phyloP scores from a whole-genome alignment of 768 basidiomycete genomes.

The Neoboletus brunneissimus region DNA sequence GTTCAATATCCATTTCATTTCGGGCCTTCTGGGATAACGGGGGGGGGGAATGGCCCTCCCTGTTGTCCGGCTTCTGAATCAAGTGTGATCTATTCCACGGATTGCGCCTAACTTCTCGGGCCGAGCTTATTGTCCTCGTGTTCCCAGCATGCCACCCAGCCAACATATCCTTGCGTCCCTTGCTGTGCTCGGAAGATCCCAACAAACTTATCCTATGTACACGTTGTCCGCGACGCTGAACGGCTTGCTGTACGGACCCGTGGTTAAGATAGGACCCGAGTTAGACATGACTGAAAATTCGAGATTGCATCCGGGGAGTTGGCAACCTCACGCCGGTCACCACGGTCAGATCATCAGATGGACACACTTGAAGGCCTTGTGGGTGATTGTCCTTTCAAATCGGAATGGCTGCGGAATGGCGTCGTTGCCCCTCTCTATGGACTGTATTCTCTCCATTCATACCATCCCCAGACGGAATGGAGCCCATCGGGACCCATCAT shows the following conservation, averaged over 20 bases:
- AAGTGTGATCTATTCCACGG: background rate
- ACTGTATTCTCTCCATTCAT: background rate
- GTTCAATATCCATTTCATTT: conserved; percentile 25
- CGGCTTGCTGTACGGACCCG: conserved; percentile 4
- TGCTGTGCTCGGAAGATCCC: conserved; percentile 9
- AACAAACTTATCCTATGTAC: background rate
- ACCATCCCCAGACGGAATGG: background rate
- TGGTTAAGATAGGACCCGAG: background rate
- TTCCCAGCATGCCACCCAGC: conserved; percentile 14
- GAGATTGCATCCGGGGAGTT: background rate
- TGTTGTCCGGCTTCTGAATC: background rate
- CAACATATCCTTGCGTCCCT: background rate
- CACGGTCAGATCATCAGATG: background rate
- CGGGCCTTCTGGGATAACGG: conserved; percentile 24
- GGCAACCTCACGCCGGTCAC: background rate
- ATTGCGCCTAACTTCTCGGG: conserved; percentile 1
- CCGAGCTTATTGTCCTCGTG: conserved; percentile 30
- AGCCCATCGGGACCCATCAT: background rate
- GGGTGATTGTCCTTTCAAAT: background rate
- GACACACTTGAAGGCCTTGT: background rate
- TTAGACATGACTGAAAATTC: background rate
- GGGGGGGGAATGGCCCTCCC: conserved; percentile 8
- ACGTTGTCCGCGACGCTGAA: conserved; percentile 10
- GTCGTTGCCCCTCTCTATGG: background rate
- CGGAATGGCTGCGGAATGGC: background rate